Evolutionary conservation across 805 yeast species (phyloP), one percentile per base, ranked within the genome.

Genomic region (Pichia nakasei): DNA sequence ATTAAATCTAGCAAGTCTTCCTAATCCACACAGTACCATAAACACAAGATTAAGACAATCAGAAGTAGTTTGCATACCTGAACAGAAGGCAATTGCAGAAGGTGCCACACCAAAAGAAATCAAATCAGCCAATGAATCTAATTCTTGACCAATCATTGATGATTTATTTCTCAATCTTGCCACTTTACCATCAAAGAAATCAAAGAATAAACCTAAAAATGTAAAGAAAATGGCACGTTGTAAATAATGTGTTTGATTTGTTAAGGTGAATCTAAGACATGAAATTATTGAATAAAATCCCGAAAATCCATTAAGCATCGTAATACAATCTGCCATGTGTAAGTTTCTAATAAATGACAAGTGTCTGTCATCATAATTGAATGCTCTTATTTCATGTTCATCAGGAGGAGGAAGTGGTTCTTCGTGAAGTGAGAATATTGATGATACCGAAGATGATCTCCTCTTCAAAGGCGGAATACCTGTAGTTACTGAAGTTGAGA

Each of bases 61-160:
- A 15, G 80, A 59, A 0, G 95, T 83, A 5, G 96, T 69, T 57
- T 85, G 85, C 60, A 89, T 78, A 5, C 98, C 98, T 58, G 89
- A 76, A 38, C 89, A 79, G 62, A 88, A 93, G 4, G 95, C 98
- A 61, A 86, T 81, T 15, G 87, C 73, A 8, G 96, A 95, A 2
- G 98, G 98, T 2, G 95, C 89, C 29, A 91, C 96, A 49, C 97
- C 95, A 61, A 93, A 93, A 12, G 96, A 85, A 32, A 91, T 76
- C 56, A 93, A 76, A 65, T 93, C 98, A 20, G 98, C 98, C 55
- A 93, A 73, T 1, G 97, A 89, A 61, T 93, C 98, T 56, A 93
- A 76, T 67, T 93, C 98, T 65, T 93, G 97, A 48, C 98, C 98
- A 85, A 93, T 85, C 44, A 93, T 72, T 12, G 94, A 82, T 3